Conservation (phyloP, 352 stramenopile genomes). For the Globisporangium alternatum region DNA sequence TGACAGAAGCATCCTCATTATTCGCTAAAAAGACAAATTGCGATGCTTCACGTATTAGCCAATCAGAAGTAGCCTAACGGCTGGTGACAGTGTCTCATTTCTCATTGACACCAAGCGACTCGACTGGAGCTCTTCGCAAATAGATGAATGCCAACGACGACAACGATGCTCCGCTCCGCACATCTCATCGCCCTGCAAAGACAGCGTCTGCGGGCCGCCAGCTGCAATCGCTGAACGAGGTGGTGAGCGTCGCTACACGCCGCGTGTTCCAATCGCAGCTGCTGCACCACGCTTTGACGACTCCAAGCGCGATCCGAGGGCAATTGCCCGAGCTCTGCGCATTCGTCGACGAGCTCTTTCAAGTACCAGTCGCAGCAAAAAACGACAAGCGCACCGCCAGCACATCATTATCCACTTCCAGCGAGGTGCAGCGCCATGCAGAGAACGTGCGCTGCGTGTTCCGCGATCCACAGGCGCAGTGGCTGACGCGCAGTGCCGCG, state of each 20-base stretch:
- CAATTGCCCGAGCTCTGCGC: slow-evolving; percentile 43
- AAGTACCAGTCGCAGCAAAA: background rate
- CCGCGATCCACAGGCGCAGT: slow-evolving; percentile 37
- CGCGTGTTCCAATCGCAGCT: slow-evolving; percentile 46
- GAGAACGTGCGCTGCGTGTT: slow-evolving; percentile 31
- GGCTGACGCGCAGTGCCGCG: slow-evolving; percentile 53
- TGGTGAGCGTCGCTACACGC: slow-evolving; percentile 40
- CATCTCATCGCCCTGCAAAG: background rate
- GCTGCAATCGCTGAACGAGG: slow-evolving; percentile 33
- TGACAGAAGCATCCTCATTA: background rate
- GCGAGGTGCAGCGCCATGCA: background rate
- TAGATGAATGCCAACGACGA: background rate
- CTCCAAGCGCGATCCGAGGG: slow-evolving; percentile 29
- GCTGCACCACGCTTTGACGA: slow-evolving; percentile 16
- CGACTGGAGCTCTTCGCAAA: background rate
- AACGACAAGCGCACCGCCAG: background rate
- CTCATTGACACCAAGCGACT: no score
- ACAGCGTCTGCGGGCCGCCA: background rate
- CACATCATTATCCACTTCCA: background rate
- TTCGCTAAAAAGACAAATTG: background rate
- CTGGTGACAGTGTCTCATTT: slow-evolving; percentile 1
- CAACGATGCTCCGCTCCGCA: background rate
- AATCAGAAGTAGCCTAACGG: background rate
- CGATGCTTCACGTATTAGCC: background rate
- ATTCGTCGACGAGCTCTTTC: slow-evolving; percentile 34